Conservation (phyloP, 2,329 filamentous ascomycete genomes). For the Diaporthe eres region DNA sequence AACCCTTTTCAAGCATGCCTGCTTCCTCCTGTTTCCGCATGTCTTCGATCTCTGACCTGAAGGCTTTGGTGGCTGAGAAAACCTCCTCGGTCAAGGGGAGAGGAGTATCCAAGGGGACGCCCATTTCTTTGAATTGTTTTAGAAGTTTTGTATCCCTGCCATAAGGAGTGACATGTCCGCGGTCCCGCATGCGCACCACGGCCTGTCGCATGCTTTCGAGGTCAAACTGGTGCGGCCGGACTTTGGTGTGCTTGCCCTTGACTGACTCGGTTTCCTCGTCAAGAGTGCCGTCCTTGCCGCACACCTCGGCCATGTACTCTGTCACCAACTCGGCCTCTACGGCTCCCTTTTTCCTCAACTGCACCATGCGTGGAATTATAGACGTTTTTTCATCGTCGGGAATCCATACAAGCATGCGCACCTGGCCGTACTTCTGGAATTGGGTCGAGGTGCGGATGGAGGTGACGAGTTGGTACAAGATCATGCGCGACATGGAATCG, state of each 20-base stretch:
- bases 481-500: constrained; percentile 68
- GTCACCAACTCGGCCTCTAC: constrained; percentile 74
- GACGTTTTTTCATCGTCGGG: constrained; percentile 70
- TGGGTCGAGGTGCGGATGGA: constrained; percentile 70
- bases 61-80: constrained; percentile 55
- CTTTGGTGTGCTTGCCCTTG: constrained; percentile 42
- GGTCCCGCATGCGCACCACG: constrained; percentile 62
- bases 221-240: constrained; percentile 64
- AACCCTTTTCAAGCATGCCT: constrained; percentile 34
- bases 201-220: constrained; percentile 57
- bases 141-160: constrained; percentile 58
- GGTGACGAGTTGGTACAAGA: constrained; percentile 73
- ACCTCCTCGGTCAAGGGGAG: constrained; percentile 43
- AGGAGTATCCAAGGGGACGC: constrained; percentile 40
- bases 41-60: constrained; percentile 58
- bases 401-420: constrained; percentile 84
- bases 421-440: constrained; percentile 82
- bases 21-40: constrained; percentile 51
- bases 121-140: constrained; percentile 45
- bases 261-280: not conserved
- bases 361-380: constrained; percentile 73
- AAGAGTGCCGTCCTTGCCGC: constrained; percentile 52
- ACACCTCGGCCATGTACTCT: constrained; percentile 72
- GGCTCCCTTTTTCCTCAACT: constrained; percentile 68
- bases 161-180: constrained; percentile 58